Conservation (phyloP, 768 basidiomycete genomes). For the Suillus tomentosus region DNA sequence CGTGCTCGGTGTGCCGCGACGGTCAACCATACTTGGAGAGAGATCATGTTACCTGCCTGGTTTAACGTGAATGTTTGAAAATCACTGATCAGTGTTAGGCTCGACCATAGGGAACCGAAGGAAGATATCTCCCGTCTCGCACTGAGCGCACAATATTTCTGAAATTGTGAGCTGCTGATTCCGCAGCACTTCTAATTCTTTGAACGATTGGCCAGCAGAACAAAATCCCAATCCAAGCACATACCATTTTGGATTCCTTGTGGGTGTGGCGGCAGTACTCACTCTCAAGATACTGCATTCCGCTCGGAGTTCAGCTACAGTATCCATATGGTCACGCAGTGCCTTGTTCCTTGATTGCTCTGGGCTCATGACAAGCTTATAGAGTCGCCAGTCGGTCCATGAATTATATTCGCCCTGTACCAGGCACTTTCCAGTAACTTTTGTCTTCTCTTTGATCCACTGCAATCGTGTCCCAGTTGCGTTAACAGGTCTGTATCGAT, state of each 20-base stretch:
- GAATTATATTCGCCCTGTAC: neutral
- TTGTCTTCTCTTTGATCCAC: neutral
- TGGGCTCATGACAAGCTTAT: neutral
- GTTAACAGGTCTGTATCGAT: neutral
- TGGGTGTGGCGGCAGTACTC: neutral
- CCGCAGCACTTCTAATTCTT: neutral
- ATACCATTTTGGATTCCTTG: neutral
- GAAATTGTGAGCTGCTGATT: neutral
- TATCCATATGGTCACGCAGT: neutral
- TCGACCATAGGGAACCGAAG: neutral
- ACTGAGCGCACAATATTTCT: neutral
- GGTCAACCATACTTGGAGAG: neutral
- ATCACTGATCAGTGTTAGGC: neutral
- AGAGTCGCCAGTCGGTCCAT: neutral
- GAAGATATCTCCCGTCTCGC: neutral
- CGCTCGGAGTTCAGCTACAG: neutral
- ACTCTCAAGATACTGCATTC: neutral
- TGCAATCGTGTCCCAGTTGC: neutral
- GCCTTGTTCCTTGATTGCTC: neutral
- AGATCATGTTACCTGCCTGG: neutral
- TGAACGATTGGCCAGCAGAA: neutral
- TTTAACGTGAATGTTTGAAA: neutral
- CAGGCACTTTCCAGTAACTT: neutral
- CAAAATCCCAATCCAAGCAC: neutral
- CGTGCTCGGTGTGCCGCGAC: neutral